Base-by-base conservation (phyloP, 1,284 basidiomycete genomes). In the Rhodotorula sp. region DNA sequence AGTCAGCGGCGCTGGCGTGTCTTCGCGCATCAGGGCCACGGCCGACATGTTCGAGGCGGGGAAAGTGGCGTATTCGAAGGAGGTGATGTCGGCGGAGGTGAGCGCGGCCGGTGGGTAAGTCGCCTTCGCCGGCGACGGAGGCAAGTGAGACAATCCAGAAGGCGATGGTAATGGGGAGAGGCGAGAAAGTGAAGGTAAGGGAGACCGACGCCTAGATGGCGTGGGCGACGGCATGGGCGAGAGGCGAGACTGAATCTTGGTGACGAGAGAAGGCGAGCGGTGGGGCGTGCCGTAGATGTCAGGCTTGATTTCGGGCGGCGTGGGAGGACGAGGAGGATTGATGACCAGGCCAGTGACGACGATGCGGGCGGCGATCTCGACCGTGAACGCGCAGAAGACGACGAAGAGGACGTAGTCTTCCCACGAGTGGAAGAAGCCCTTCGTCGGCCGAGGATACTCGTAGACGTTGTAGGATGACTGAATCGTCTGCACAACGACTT, bases 301-400 rank as follows among this genome's bases (percentile, higher is more conserved):
- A 1, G 50, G 9, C n/a, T 62, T 62, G 18, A 9, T 57, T 37
- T 40, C 31, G 48, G 44, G 18, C 11, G 51, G 63, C 24, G 31
- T 9, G 0, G 56, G n/a, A 3, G 69, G 31, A 82, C 85, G 9
- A 86, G 79, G 46, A 86, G 94, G 93, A 78, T 97, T 94, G 68
- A 97, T 85, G 34, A 98, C 79, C 73, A 99, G 86, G 24, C 95
- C 95, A 18, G 91, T 93, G 34, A 95, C 90, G 76, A 92, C 86
- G 78, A 96, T 94, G 30, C 94, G 88, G 52, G 91, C 91, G 70
- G 91, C 83, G 64, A 91, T 87, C 82, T 99, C 95, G 51, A 96
- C 69, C 8, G 93, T 94, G 84, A 94, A 98, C 73, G 92, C 76
- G 73, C 87, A 81, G 80, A 98, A 98, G 66, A 98, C 82, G 46